Conservation (phyloP, 305 asterid species). For the Fraxinus xanthoxyloides region DNA sequence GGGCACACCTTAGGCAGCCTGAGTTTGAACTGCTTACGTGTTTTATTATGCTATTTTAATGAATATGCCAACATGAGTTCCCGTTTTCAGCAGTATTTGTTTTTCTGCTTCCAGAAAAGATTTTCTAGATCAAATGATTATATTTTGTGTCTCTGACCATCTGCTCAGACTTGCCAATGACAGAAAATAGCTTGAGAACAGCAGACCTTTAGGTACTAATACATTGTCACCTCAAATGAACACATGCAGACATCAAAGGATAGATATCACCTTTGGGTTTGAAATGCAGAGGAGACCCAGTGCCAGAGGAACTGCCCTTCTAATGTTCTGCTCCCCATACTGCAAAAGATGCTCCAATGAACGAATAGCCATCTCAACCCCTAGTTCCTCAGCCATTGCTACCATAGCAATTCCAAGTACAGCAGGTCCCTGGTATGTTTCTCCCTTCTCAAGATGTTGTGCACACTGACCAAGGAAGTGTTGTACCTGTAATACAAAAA, state of each 20-base stretch:
- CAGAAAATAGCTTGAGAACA: background rate
- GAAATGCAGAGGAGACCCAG: conserved; percentile 94
- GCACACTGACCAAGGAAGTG: conserved; percentile 94
- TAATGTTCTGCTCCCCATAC: conserved; percentile 89
- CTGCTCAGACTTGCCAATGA: background rate
- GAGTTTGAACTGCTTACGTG: background rate
- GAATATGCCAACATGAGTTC: background rate
- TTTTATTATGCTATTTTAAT: background rate
- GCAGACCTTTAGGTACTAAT: background rate
- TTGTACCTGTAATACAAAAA: conserved; percentile 67
- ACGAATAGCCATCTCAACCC: conserved; percentile 96
- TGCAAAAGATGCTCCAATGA: conserved; percentile 92
- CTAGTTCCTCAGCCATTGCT: conserved; percentile 97
- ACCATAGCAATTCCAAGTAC: conserved; percentile 99
- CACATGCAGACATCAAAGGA: conserved; percentile 7
- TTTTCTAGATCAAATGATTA: background rate
- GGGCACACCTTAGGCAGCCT: background rate
- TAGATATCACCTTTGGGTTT: conserved; percentile 73
- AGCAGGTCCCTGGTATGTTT: conserved; percentile 87
- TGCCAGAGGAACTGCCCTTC: conserved; percentile 91
- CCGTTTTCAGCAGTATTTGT: background rate
- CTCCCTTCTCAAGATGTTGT: conserved; percentile 87
- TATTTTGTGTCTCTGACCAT: background rate
- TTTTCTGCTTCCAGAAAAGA: background rate
- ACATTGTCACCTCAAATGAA: background rate